Evolutionary conservation across 805 yeast species (phyloP).

Genomic region (Starmerella tilneyi): DNA sequence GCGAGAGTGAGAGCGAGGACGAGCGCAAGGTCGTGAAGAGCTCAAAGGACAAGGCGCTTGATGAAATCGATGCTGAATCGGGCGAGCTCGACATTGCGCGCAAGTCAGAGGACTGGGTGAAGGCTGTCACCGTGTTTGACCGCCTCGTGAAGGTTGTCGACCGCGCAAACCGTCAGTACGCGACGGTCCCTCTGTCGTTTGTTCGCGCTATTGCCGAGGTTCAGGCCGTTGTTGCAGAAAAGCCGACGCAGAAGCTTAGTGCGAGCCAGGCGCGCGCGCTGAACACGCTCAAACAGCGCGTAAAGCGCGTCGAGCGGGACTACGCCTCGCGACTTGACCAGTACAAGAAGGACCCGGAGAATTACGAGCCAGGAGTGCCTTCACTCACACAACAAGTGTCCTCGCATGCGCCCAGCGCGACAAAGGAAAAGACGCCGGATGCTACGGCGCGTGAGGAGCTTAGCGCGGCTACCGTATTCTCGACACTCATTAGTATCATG

Average conservation of each 20-base stretch:
- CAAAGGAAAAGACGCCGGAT: conserved; percentile 29
- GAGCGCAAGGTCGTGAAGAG: conserved; percentile 80
- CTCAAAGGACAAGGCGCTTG: conserved; percentile 84
- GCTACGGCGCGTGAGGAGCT: conserved; percentile 26
- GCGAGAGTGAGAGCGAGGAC: conserved; percentile 43
- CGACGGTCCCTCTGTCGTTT: conserved; percentile 60
- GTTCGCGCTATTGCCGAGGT: conserved; percentile 59
- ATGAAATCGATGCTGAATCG: conserved; percentile 63
- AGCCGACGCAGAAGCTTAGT: conserved; percentile 59
- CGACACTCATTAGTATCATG: conserved; percentile 58
- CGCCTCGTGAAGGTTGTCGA: conserved; percentile 55
- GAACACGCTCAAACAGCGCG: conserved; percentile 79
- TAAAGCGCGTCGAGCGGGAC: conserved; percentile 68
- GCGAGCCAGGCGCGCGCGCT: conserved; percentile 77
- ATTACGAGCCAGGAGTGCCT: conserved; percentile 40
- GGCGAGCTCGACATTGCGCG: conserved; percentile 54
- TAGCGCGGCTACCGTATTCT: conserved; percentile 48
- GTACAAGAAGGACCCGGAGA: conserved; percentile 60
- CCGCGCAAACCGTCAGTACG: conserved; percentile 66
- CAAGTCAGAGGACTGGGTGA: conserved; percentile 67
- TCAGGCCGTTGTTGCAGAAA: conserved; percentile 54
- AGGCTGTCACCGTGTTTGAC: conserved; percentile 65
- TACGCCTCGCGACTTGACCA: conserved; percentile 47
- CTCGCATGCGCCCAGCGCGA: conserved; percentile 30
- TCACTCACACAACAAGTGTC: conserved; percentile 24